A percentile compares a stretch with the other conserved stretches of the same genome.
Conservation (phyloP, 441 rosid genomes). For the Croton laevigatus region DNA sequence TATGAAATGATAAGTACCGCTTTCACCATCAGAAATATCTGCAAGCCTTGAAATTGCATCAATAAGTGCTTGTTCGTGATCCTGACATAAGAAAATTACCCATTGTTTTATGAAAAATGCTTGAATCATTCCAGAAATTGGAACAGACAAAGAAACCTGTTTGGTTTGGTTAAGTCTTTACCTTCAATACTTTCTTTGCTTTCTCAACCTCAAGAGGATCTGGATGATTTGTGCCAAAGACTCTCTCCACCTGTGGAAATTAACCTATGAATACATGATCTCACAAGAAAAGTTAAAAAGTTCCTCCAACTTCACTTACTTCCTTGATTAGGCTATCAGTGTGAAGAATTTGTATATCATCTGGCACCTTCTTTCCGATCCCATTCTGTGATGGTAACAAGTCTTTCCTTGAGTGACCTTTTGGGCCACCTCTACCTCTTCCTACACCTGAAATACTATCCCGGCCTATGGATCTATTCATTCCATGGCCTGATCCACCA, state of each 20-base stretch:
- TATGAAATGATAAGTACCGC: constrained; percentile 55
- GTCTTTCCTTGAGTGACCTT: constrained; percentile 56
- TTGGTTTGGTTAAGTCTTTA: constrained; percentile 30
- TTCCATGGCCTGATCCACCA: constrained; percentile 72
- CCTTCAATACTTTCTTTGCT: constrained; percentile 87
- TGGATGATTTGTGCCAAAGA: constrained; percentile 65
- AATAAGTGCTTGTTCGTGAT: constrained; percentile 88
- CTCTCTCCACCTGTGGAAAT: constrained; percentile 76
- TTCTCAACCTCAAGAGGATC: constrained; percentile 81
- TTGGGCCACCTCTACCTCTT: constrained; percentile 71
- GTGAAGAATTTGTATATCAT: constrained; percentile 80
- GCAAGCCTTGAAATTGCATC: constrained; percentile 89
- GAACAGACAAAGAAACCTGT: constrained; percentile 3
- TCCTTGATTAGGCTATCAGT: constrained; percentile 79
- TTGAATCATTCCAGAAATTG: not conserved
- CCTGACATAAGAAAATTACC: constrained; percentile 42
- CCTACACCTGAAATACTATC: constrained; percentile 63
- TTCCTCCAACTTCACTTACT: constrained; percentile 38
- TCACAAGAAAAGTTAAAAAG: not conserved
- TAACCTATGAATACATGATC: constrained; percentile 7
- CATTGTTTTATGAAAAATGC: constrained; percentile 4
- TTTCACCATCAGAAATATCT: constrained; percentile 92
- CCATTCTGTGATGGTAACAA: constrained; percentile 66
- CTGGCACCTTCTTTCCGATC: constrained; percentile 67
- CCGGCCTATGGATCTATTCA: constrained; percentile 51